phyloP scores from a whole-genome alignment of 768 basidiomycete genomes.

The Calocybe indica region DNA sequence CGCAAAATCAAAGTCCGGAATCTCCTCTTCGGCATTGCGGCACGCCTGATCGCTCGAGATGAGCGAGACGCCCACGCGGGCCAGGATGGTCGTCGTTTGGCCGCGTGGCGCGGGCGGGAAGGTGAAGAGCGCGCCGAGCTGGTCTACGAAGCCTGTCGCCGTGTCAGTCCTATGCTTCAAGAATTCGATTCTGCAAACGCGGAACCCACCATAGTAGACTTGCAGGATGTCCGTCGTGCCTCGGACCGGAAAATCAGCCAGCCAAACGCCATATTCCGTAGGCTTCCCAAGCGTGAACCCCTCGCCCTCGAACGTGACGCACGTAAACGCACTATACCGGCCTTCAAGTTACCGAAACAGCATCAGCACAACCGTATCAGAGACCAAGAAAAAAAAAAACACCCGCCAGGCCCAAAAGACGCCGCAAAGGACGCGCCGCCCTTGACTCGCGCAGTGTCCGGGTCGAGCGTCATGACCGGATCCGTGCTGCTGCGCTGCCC shows the following conservation, averaged over 20 bases:
- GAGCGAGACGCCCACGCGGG: conserved; percentile 60
- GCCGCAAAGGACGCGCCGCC: conserved; percentile 45
- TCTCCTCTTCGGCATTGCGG: conserved; percentile 53
- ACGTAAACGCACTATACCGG: conserved; percentile 51
- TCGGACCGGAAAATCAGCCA: conserved; percentile 41
- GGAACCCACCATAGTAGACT: conserved; percentile 38
- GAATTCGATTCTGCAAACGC: background rate
- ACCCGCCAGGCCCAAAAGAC: conserved; percentile 48
- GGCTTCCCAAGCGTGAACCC: conserved; percentile 41
- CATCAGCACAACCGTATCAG: background rate
- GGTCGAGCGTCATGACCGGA: conserved; percentile 43
- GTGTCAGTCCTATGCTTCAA: background rate
- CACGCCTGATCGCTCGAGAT: conserved; percentile 59
- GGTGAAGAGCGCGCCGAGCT: conserved; percentile 48
- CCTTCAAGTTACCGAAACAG: conserved; percentile 19
- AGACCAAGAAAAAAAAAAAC: background rate
- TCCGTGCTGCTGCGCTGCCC: conserved; percentile 46
- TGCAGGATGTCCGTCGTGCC: conserved; percentile 40
- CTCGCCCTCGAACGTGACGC: conserved; percentile 54
- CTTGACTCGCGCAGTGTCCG: conserved; percentile 41
- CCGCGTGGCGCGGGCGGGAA: conserved; percentile 36
- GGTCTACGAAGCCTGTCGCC: conserved; percentile 37
- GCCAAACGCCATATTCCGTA: conserved; percentile 50
- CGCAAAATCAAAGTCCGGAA: conserved; percentile 52
- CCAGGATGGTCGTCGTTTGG: conserved; percentile 40